Evolutionary conservation across 257 asterid genomes (phyloP).

Genomic region (Solanum arcanum): DNA sequence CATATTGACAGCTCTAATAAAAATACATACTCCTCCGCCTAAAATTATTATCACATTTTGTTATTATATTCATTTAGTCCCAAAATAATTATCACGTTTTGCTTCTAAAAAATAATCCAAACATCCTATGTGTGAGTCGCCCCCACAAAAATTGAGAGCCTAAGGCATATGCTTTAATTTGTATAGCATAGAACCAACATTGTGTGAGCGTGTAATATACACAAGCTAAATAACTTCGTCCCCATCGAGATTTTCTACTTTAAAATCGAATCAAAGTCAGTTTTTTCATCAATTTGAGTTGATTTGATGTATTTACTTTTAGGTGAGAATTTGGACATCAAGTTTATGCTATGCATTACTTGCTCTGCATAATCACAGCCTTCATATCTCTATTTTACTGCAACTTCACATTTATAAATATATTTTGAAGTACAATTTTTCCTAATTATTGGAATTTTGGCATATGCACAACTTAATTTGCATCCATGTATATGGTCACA

Average conservation of each 20-base stretch:
- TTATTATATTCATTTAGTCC: no score
- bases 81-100: not conserved
- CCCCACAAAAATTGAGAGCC: not conserved
- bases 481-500: no score
- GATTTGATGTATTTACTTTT: not conserved
- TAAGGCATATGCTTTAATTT: not conserved
- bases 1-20: no score
- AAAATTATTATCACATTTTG: not conserved
- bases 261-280: not conserved
- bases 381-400: no score
- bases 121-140: not conserved
- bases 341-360: no score
- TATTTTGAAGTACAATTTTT: no score
- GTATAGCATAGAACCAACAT: not conserved
- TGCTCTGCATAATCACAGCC: no score
- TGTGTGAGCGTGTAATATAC: not conserved
- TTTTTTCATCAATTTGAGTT: not conserved
- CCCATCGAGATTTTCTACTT: not conserved
- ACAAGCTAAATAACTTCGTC: not conserved
- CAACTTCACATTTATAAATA: no score
- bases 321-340: not conserved
- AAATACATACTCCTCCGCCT: not conserved
- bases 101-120: not conserved
- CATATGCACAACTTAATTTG: no score
- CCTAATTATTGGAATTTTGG: no score